Percentiles rank a stretch among this genome's conserved stretches.
phyloP scores from a whole-genome alignment of 768 basidiomycete genomes.

The Tubosaeta sp. region DNA sequence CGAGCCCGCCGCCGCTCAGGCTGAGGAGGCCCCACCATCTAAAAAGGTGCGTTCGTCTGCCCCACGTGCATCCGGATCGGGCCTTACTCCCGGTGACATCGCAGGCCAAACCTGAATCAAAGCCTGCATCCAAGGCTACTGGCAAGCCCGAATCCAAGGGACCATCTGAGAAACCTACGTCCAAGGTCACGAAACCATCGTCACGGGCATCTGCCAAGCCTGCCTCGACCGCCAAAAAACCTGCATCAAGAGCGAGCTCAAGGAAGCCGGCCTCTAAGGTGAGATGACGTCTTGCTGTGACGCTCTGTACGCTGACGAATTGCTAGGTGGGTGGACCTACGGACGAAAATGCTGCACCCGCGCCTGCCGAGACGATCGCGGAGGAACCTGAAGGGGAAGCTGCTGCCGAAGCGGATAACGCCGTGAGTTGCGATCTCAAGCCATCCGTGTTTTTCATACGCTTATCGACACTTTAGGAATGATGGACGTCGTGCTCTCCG shows the following conservation, averaged over 20 bases:
- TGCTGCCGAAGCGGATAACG: conserved; percentile 36
- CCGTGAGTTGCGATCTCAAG: conserved; percentile 11
- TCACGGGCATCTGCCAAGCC: conserved; percentile 40
- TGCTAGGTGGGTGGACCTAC: conserved; percentile 33
- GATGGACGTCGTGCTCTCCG: conserved; percentile 14
- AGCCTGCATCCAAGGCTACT: conserved; percentile 22
- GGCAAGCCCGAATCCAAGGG: conserved; percentile 35
- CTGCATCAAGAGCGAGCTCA: conserved; percentile 53
- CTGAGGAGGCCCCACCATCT: conserved; percentile 47
- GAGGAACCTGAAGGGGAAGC: conserved; percentile 51
- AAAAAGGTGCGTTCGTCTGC: conserved; percentile 51
- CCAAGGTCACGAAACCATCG: conserved; percentile 37
- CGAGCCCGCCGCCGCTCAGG: conserved; percentile 34
- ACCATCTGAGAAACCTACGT: conserved; percentile 38
- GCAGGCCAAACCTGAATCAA: conserved; percentile 43
- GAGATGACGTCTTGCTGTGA: conserved; percentile 5
- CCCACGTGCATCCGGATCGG: conserved; percentile 1
- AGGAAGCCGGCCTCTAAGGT: conserved; percentile 67
- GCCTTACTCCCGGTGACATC: conserved; percentile 1
- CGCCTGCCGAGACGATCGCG: conserved; percentile 44
- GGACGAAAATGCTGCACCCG: conserved; percentile 37
- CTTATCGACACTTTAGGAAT: conserved; percentile 15
- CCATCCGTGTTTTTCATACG: background rate
- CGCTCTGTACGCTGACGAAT: background rate
- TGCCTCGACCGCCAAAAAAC: conserved; percentile 45